phyloP scores from a whole-genome alignment of 2,329 filamentous ascomycete species.

The Cytospora leucostoma region DNA sequence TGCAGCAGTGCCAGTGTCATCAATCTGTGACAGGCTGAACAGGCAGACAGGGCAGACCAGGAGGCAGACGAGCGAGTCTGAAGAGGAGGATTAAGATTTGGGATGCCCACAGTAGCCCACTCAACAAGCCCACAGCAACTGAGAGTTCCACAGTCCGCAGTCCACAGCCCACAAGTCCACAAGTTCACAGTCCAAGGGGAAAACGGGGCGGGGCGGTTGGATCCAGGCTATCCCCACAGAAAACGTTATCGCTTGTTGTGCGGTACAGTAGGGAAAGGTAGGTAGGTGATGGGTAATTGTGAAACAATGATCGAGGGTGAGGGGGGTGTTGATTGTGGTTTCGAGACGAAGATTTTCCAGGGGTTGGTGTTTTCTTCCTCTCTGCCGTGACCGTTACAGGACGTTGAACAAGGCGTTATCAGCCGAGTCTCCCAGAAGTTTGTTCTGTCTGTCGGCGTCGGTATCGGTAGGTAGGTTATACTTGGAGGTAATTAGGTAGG shows the following conservation, averaged over 20 bases:
- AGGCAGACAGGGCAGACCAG: conserved; percentile 1
- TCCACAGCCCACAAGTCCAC: not conserved
- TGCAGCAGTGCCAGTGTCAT: not conserved
- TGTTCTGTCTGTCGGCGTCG: no score
- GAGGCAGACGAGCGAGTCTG: conserved; percentile 3
- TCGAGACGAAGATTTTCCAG: no score
- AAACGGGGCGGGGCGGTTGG: not conserved
- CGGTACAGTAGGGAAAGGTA: not conserved
- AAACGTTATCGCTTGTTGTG: not conserved
- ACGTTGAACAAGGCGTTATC: no score
- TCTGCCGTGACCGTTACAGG: no score
- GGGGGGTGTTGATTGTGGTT: no score
- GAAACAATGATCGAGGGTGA: not conserved
- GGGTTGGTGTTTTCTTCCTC: no score
- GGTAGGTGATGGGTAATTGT: not conserved
- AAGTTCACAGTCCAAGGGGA: not conserved
- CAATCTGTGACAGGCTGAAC: conserved; percentile 7
- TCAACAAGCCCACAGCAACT: not conserved
- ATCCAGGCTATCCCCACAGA: not conserved
- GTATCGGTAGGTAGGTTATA: no score
- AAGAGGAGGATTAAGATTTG: conserved; percentile 8
- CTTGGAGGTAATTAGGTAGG: not conserved
- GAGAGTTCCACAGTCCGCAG: not conserved
- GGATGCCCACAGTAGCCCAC: not conserved
- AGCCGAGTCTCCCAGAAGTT: no score